Evolutionary conservation across 129 eudicot genomes (phyloP), one percentile per base, ranked within the genome.

Genomic region (Mikania micrantha): DNA sequence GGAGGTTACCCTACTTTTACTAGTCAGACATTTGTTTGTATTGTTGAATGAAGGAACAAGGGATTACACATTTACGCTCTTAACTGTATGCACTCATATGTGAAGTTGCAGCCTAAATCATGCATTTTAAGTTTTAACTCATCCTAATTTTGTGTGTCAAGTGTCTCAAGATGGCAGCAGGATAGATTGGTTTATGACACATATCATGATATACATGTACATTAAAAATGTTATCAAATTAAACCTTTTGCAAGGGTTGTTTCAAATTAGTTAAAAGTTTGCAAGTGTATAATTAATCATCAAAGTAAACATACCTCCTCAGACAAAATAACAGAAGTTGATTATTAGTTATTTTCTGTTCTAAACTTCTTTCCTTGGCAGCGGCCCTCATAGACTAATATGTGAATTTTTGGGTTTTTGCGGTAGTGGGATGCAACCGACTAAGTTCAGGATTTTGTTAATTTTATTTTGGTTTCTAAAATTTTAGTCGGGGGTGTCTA

Each of bases 1-100:
- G 81, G 90, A 86, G 96, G 71, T 90, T 22, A 86, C 95, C 6
- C 32, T 78, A 52, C 53, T 90, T 25, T 71, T 90, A 60, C 72
- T 86, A 52, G 60, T 67, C 65, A 86, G 94, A 78, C 94, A 90
- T 60, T 42, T 77, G 62, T 60, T 66, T 44, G 81, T 68, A 9
- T 67, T 79, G 74, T 61, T 82, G 15, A 28, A 21, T 19, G 86
- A 81, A 16, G 90, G 72, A 78, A 47, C 68, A 13, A 69, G 59
- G 62, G 73, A 67, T 35, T 84, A 79, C 74, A 90, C 88, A 0
- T 84, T 90, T 61, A 75, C 90, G 24, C 84, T 84, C 11, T 32
- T 72, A 2, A 80, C 88, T 1, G 96, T 90, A 66, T 77, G 94
- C 56, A 17, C 59, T 35, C 10, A 12, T 69, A 24, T 20, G 29